Base-by-base conservation (phyloP, 1,284 basidiomycete genomes). In the Pisolithus thermaeus region DNA sequence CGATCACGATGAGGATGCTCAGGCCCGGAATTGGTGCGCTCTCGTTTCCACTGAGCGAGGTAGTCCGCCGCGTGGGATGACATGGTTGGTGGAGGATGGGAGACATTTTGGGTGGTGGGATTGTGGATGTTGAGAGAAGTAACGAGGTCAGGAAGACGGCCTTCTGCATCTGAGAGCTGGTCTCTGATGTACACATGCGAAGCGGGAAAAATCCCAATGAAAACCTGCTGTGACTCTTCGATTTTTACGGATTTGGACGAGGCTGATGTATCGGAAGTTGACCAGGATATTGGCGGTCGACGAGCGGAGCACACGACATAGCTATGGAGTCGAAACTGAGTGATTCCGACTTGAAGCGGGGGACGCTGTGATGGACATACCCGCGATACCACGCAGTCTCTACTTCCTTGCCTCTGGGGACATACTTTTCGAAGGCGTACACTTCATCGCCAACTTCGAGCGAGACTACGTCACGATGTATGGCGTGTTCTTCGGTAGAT, bases 181-280 rank as follows among this genome's bases (percentile, higher is more conserved):
- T 96, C 93, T 36, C 93, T 87, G 53, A 95, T 78, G 64, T 90
- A 85, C 49, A 97, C 87, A 65, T 95, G 91, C 4, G 90, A 88
- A 0, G 90, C 87, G 1, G 95, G 95, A 65, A 98, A 98, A 59
- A 98, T 95, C 52, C 95, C 96, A 52, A 98, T 92, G 66, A 92
- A 90, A 38, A 98, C 93, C 60, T 95, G 90, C 54, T 90, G 86
- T 0, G 80, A 76, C 59, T 89, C 87, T 60, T 87, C 85, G 6
- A 78, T 73, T 61, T 81, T 84, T 58, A 75, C 62, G 20, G 78
- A 70, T 59, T 78, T 80, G 43, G 67, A 61, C 6, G 77, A 74
- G 0, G 73, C 67, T 14, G 78, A 78, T 1, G 80, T 75, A 54
- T 84, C 78, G 11, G 79, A 72, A 11, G 78, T 9, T 75, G 66